phyloP scores from a whole-genome alignment of 768 basidiomycete genomes.

The Cystofilobasidium ferigula region DNA sequence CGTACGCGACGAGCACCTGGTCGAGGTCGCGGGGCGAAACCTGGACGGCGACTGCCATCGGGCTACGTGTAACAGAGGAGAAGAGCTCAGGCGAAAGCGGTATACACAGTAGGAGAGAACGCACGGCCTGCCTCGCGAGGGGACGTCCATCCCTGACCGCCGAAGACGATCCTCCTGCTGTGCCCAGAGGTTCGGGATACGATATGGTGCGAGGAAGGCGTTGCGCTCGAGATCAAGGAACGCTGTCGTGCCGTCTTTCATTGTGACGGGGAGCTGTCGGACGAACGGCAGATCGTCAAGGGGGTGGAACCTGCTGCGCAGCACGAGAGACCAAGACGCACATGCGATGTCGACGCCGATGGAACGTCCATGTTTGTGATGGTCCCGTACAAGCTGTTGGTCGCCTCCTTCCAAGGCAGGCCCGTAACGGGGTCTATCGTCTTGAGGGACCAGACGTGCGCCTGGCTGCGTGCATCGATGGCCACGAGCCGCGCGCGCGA shows the following conservation, averaged over 20 bases:
- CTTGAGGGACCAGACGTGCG: conserved; percentile 55
- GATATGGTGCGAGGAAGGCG: conserved; percentile 51
- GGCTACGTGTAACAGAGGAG: conserved; percentile 34
- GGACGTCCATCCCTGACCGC: conserved; percentile 39
- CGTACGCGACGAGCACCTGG: conserved; percentile 32
- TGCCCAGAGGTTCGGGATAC: conserved; percentile 65
- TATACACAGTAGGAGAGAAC: too few species aligned
- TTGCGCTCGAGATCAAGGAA: conserved; percentile 66
- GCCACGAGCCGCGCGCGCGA: conserved; percentile 50
- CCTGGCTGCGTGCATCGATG: conserved; percentile 49
- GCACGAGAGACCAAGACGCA: conserved; percentile 37
- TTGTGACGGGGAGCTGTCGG: conserved; percentile 45
- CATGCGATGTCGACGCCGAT: conserved; percentile 63
- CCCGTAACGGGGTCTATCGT: conserved; percentile 46
- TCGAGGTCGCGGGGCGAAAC: conserved; percentile 33
- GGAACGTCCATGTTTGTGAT: conserved; percentile 43
- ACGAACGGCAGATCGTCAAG: conserved; percentile 5
- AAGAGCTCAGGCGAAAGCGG: neutral
- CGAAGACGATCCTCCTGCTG: conserved; percentile 53
- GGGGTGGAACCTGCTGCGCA: neutral
- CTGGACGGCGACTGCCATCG: conserved; percentile 51
- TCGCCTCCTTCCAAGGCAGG: conserved; percentile 41
- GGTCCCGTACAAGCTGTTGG: conserved; percentile 29
- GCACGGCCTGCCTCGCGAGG: conserved; percentile 23
- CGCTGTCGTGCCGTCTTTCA: conserved; percentile 52